Percentiles rank a stretch among this genome's conserved stretches.
Evolutionary conservation across 2,329 filamentous ascomycete species (phyloP).

Genomic region (Sphaceloma murrayae): DNA sequence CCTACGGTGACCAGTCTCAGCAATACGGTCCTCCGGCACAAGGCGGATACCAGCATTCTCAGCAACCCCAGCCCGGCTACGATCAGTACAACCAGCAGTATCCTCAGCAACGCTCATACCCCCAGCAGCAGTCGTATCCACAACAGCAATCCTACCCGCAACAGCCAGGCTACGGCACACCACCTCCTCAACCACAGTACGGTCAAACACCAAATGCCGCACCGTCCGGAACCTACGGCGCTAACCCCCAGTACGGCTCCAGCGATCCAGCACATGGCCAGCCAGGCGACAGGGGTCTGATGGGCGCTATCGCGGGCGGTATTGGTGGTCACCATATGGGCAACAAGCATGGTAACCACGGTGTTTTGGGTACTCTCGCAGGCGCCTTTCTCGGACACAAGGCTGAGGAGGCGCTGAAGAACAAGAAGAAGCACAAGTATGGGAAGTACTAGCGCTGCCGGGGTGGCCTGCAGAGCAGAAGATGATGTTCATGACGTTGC

Average conservation of each 20-base stretch:
- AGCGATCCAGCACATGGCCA: constrained; percentile 38
- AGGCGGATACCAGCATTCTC: constrained; percentile 44
- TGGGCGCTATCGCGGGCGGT: constrained; percentile 48
- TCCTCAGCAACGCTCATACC: constrained; percentile 26
- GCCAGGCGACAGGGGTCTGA: constrained; percentile 49
- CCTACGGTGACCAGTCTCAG: constrained; percentile 22
- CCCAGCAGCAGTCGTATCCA: constrained; percentile 19
- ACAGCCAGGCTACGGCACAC: constrained; percentile 34
- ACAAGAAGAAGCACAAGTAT: constrained; percentile 29
- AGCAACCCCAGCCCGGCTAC: constrained; percentile 29
- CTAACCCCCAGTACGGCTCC: constrained; percentile 35
- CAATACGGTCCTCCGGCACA: constrained; percentile 33
- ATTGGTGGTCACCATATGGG: constrained; percentile 49
- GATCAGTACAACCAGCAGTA: constrained; percentile 29
- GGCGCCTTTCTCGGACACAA: constrained; percentile 49
- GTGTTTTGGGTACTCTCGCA: constrained; percentile 47
- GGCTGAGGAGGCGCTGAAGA: constrained; percentile 45
- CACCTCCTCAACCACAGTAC: constrained; percentile 18
- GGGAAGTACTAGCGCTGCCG: too few species aligned
- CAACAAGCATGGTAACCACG: constrained; percentile 45
- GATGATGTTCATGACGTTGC: neutral
- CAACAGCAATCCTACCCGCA: constrained; percentile 27
- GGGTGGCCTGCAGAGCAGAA: too few species aligned
- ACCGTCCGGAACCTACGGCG: constrained; percentile 28
- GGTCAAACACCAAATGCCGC: constrained; percentile 26